phyloP scores from a whole-genome alignment of 345 rosid species.

The Trapa incisa region DNA sequence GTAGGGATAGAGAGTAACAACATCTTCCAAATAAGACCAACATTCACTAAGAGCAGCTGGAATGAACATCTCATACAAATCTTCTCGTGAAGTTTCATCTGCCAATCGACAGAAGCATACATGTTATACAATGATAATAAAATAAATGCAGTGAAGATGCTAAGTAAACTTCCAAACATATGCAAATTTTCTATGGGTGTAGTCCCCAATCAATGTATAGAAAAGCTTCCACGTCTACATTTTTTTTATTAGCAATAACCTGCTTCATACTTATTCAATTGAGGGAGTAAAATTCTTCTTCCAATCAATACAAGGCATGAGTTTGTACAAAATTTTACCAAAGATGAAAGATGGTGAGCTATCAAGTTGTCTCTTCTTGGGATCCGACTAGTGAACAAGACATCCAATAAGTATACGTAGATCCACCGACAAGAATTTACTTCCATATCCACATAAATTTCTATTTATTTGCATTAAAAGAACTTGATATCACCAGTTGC shows the following conservation, averaged over 20 bases:
- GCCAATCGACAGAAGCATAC: conserved; percentile 20
- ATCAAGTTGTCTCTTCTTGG: no score
- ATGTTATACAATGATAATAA: background rate
- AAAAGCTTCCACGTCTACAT: background rate
- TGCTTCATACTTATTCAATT: no score
- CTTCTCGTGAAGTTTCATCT: conserved; percentile 46
- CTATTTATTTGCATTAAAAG: background rate
- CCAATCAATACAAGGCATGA: no score
- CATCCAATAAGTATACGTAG: no score
- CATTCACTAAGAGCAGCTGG: conserved; percentile 45
- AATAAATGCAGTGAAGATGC: background rate
- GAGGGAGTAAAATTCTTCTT: no score
- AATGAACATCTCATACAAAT: conserved; percentile 67
- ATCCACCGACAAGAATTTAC: no score
- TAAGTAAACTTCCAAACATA: background rate
- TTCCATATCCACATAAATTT: background rate
- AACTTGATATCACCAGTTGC: background rate
- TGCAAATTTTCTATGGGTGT: background rate
- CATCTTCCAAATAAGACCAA: conserved; percentile 32
- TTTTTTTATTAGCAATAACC: background rate
- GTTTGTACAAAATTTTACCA: no score
- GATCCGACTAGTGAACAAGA: no score
- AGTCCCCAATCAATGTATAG: no score
- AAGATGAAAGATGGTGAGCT: no score
- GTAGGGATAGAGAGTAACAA: conserved; percentile 35